These are phyloP conservation scores for Trichoderma lentiforme DNA, from an alignment of 2,329 filamentous ascomycete species.

Conservation along the genomic window DNA sequence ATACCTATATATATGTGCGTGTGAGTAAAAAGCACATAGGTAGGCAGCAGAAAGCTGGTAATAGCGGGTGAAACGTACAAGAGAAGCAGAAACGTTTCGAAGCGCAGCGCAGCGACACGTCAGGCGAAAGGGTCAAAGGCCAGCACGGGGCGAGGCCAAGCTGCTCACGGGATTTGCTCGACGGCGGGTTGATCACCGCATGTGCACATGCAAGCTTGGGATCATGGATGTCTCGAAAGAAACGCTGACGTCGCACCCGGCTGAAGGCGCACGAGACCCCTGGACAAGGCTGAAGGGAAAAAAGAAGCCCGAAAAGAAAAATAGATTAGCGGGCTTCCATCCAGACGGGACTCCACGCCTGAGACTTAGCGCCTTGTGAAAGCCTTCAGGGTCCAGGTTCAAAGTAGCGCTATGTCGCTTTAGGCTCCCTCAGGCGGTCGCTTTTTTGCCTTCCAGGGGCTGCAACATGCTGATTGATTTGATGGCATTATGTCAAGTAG, in stretches of 20 bases:
- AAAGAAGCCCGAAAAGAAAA: background rate
- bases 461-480: constrained; percentile 9
- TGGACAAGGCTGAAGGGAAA: constrained; percentile 8
- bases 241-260: constrained; percentile 12
- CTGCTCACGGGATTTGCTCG: constrained; percentile 10
- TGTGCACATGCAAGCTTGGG: background rate
- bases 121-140: background rate
- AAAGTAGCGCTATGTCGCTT: background rate
- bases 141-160: constrained; percentile 6
- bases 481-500: constrained; percentile 1
- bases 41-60: background rate
- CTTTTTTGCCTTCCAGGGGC: background rate
- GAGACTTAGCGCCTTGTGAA: background rate
- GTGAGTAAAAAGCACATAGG: background rate
- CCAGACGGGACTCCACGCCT: background rate
- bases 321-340: background rate
- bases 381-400: background rate
- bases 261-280: constrained; percentile 13
- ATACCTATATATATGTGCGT: background rate
- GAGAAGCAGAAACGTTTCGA: background rate
- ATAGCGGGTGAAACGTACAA: background rate
- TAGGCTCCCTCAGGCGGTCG: background rate
- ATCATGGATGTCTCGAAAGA: background rate
- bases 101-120: background rate
- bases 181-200: background rate